Conservation (phyloP, 805 yeast genomes). For the Lipomyces yamadae region DNA sequence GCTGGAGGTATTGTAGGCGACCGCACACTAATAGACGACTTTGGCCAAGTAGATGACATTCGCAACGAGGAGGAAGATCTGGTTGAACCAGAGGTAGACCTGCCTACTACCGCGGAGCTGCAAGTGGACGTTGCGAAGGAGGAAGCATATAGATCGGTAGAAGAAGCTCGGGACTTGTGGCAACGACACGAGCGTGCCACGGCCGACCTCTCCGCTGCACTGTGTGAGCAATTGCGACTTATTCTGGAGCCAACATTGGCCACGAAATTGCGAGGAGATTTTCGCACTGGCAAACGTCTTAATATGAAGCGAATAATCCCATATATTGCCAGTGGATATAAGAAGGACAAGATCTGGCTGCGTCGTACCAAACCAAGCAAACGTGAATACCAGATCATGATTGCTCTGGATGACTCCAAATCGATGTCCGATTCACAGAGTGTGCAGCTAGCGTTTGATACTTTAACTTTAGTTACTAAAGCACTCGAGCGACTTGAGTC, state of each 20-base stretch:
- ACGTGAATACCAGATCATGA: slow-evolving; percentile 96
- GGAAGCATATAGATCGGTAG: slow-evolving; percentile 52
- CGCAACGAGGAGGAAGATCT: slow-evolving; percentile 48
- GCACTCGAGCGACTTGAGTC: slow-evolving; percentile 93
- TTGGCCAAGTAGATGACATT: slow-evolving; percentile 39
- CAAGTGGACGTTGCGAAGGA: slow-evolving; percentile 17
- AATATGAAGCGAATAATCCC: slow-evolving; percentile 98
- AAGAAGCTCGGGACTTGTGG: slow-evolving; percentile 81
- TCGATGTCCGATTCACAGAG: slow-evolving; percentile 95
- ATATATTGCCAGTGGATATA: slow-evolving; percentile 94
- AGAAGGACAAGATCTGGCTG: slow-evolving; percentile 98
- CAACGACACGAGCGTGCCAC: slow-evolving; percentile 80
- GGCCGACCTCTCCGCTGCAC: slow-evolving; percentile 80
- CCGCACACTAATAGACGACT: slow-evolving; percentile 41
- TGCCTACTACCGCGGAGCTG: slow-evolving; percentile 22
- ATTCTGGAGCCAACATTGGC: slow-evolving; percentile 95
- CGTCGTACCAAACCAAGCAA: slow-evolving; percentile 96
- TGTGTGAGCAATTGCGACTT: slow-evolving; percentile 90
- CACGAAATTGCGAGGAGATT: slow-evolving; percentile 94
- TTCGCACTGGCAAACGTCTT: slow-evolving; percentile 93
- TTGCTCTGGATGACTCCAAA: slow-evolving; percentile 95
- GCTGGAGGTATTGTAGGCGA: slow-evolving; percentile 60
- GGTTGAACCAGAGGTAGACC: slow-evolving; percentile 41
- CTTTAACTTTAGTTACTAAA: slow-evolving; percentile 90
- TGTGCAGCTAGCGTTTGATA: slow-evolving; percentile 89